Percentiles rank a stretch among this genome's conserved stretches.
These are phyloP conservation scores for Castanea crenata DNA, from an alignment of 306 rosid genomes.

Conservation along the genomic window DNA sequence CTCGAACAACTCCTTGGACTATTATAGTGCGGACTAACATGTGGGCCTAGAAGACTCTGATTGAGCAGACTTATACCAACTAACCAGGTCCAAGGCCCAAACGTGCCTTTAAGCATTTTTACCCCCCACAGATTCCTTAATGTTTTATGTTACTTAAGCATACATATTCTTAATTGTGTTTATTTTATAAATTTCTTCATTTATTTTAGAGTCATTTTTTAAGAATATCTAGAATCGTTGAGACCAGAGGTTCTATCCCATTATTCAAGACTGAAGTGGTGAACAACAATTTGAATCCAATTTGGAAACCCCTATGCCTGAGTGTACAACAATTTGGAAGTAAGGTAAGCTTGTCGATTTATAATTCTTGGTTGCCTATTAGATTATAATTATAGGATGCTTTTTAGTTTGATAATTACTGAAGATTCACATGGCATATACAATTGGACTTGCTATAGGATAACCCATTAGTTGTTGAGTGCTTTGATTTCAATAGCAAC, in stretches of 20 bases:
- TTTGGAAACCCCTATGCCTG: slow-evolving; percentile 68
- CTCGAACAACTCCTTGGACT: too few species aligned
- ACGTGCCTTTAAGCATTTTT: too few species aligned
- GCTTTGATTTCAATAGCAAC: slow-evolving; percentile 81
- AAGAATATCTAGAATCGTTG: slow-evolving; percentile 69
- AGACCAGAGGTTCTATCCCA: slow-evolving; percentile 69
- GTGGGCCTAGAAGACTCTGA: too few species aligned
- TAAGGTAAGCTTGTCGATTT: slow-evolving; percentile 52
- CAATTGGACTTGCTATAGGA: slow-evolving; percentile 46
- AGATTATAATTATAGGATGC: background rate
- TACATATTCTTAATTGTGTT: background rate
- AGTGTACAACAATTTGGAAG: slow-evolving; percentile 68
- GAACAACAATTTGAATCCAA: slow-evolving; percentile 68
- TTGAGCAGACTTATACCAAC: too few species aligned
- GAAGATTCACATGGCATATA: background rate
- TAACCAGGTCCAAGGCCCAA: too few species aligned
- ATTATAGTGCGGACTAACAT: too few species aligned
- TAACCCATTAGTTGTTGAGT: slow-evolving; percentile 71
- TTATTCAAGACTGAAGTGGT: slow-evolving; percentile 88
- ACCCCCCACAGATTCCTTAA: background rate
- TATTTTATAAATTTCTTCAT: background rate
- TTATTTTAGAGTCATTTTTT: slow-evolving; percentile 75
- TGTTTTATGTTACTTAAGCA: background rate
- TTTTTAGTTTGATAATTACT: slow-evolving; percentile 4
- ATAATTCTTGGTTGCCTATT: slow-evolving; percentile 2